Evolutionary conservation across 768 basidiomycete species (phyloP).

Genomic region (Inosperma sp.): DNA sequence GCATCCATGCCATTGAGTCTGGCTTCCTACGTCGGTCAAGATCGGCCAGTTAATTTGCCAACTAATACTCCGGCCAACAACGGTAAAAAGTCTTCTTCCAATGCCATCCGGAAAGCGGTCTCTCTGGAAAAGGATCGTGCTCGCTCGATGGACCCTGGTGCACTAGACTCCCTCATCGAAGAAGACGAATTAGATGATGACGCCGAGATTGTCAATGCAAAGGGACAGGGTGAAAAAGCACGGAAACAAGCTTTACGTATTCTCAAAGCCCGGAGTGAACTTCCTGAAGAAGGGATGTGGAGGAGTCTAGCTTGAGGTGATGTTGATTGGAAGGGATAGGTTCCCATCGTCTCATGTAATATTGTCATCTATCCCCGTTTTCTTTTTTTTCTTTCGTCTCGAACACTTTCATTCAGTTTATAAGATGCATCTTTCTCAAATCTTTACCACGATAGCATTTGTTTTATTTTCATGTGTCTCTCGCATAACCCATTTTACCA

Average conservation of each 20-base stretch:
- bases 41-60: slow-evolving; percentile 31
- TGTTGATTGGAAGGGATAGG: not conserved
- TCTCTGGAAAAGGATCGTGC: slow-evolving; percentile 67
- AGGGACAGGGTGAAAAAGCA: slow-evolving; percentile 42
- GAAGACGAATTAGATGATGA: slow-evolving; percentile 46
- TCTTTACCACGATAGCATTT: slow-evolving; percentile 3
- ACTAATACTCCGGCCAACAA: slow-evolving; percentile 21
- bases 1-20: slow-evolving; percentile 41
- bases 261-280: slow-evolving; percentile 59
- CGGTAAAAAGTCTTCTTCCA: slow-evolving; percentile 36
- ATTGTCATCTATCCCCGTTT: not conserved
- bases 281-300: slow-evolving; percentile 78
- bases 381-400: not conserved
- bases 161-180: slow-evolving; percentile 53
- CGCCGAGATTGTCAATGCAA: slow-evolving; percentile 19
- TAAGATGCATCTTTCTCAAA: not conserved
- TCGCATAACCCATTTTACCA: slow-evolving; percentile 5
- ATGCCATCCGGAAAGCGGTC: slow-evolving; percentile 51
- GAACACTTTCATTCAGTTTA: not conserved
- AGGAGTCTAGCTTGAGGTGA: slow-evolving; percentile 55
- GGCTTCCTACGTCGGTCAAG: slow-evolving; percentile 55
- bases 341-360: not conserved
- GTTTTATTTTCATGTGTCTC: not conserved
- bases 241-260: slow-evolving; percentile 63
- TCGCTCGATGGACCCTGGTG: slow-evolving; percentile 64